Evolutionary conservation across 2,329 filamentous ascomycete genomes (phyloP), one percentile per base, ranked within the genome.

Genomic region (Cyanodermella asteris): DNA sequence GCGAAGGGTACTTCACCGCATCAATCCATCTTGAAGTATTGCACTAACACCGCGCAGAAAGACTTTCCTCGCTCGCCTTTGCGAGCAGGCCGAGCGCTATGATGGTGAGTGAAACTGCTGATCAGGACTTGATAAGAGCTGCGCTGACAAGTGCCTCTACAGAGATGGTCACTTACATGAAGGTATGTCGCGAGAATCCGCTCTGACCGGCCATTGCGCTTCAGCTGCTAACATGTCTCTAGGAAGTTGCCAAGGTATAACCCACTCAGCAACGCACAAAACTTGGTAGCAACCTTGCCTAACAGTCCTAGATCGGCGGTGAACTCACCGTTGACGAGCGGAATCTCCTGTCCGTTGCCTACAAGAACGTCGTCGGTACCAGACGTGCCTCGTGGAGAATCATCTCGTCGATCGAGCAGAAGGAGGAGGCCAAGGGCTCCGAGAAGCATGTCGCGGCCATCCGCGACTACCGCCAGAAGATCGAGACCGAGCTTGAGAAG

Each of bases 71-170:
- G 87, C 87, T 58, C 74, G 87, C 64, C 81, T 97, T 53, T 94
- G 87, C 68, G 87, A 94, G 77, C 87, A 97, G 72, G 87, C 87
- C 53, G 87, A 94, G 70, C 84, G 84, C 53, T 97, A 97, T 62
- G 84, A 97, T 84, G 87, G 65, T 70, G 53, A 55, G 64, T 51
- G 18, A 17, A 16, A 8, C 12, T 16, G 8, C 10, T n/a, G n/a
- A n/a, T n/a, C 15, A 22, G 11, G 11, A 11, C 9, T 11, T 16
- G 20, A 21, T 7, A 11, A 18, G 13, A 14, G 13, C 7, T 8
- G 11, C n/a, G 17, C 20, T 28, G 15, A 29, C 24, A 4, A 14
- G 26, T 31, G 30, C 28, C 25, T 35, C 32, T 37, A 30, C 42
- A 72, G 67, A 94, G 63, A 94, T 94, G 84, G 84, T 94, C 45